Evolutionary conservation across 352 stramenopile species (phyloP).

Genomic region (Phytophthora macrochlamydospora): DNA sequence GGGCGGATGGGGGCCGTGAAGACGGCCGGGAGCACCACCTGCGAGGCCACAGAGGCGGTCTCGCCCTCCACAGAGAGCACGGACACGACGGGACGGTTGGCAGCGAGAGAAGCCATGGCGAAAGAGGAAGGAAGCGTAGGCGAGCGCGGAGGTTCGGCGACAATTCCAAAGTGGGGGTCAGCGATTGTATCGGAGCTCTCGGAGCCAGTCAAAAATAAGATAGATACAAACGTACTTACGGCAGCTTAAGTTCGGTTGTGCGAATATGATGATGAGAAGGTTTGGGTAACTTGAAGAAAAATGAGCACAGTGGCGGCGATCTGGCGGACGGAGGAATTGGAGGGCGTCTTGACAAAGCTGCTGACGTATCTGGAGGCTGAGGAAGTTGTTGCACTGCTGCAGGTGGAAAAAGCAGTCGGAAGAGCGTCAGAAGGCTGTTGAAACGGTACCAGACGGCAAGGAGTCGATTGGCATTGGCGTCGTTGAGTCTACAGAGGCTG

Average conservation of each 20-base stretch:
- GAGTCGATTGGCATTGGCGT: constrained; percentile 40
- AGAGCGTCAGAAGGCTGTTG: constrained; percentile 26
- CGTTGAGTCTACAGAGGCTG: constrained; percentile 36
- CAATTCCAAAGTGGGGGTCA: constrained; percentile 61
- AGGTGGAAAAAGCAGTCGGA: constrained; percentile 30
- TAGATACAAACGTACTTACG: no score
- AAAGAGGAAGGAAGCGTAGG: constrained; percentile 53
- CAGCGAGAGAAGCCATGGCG: constrained; percentile 85
- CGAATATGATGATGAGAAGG: neutral
- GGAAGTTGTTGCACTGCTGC: constrained; percentile 25
- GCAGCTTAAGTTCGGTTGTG: neutral
- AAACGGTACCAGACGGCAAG: constrained; percentile 25
- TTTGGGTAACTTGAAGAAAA: neutral
- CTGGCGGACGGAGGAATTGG: constrained; percentile 12
- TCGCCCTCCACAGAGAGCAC: constrained; percentile 92
- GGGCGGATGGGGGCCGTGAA: constrained; percentile 98
- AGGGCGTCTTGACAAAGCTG: constrained; percentile 24
- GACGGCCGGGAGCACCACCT: constrained; percentile 94
- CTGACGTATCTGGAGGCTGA: constrained; percentile 34
- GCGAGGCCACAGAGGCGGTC: constrained; percentile 81
- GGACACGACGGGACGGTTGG: constrained; percentile 94
- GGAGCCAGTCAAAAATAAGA: constrained; percentile 17
- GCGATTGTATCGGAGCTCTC: neutral
- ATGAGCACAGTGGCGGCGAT: constrained; percentile 13
- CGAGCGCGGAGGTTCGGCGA: constrained; percentile 56